These are phyloP conservation scores for Begonia peltatifolia DNA, from an alignment of 306 rosid genomes.

Conservation along the genomic window DNA sequence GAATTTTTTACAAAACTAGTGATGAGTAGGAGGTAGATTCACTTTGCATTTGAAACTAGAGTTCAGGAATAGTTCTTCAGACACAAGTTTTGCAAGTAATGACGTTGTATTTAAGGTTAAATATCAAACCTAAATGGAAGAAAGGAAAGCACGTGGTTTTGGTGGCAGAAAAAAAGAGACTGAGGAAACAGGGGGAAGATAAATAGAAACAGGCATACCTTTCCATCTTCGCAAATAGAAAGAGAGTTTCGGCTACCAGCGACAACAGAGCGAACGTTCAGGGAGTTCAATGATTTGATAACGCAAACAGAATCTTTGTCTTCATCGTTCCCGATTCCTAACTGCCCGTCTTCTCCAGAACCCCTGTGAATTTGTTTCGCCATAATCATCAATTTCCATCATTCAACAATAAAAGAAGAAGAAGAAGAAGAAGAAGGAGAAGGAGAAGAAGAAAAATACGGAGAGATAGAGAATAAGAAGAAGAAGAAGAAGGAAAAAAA, in stretches of 20 bases:
- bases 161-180: neutral
- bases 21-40: too few relatives aligned
- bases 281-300: constrained; percentile 37
- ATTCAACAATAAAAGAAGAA: neutral
- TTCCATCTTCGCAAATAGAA: constrained; percentile 75
- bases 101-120: too few relatives aligned
- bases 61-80: too few relatives aligned
- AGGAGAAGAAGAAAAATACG: neutral
- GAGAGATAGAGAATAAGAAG: neutral
- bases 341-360: constrained; percentile 92
- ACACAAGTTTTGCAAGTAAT: too few relatives aligned
- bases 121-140: too few relatives aligned
- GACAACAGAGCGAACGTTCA: constrained; percentile 52
- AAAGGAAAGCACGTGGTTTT: too few relatives aligned
- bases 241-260: constrained; percentile 97
- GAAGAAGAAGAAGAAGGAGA: neutral
- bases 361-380: constrained; percentile 40
- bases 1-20: too few relatives aligned
- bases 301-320: constrained; percentile 59
- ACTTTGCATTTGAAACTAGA: too few relatives aligned
- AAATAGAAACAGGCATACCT: constrained; percentile 22
- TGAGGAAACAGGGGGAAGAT: neutral
- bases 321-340: constrained; percentile 72
- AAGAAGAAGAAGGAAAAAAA: neutral
- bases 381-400: neutral